Base-by-base conservation (phyloP, 2,329 filamentous ascomycete species). In the Colletotrichum sp. region DNA sequence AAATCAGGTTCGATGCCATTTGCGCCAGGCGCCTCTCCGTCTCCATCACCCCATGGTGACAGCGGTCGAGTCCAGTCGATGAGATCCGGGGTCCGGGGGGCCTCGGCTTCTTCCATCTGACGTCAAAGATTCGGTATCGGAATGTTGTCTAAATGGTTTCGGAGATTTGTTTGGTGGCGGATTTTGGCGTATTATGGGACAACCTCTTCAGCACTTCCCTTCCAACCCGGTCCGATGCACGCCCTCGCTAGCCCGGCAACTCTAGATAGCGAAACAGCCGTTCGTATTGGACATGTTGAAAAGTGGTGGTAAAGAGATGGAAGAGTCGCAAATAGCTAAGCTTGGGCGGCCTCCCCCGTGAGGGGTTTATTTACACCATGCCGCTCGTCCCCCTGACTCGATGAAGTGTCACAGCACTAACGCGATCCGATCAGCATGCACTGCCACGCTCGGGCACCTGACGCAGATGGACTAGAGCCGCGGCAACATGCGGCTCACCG, bases 21-120 rank as follows among this genome's bases (percentile, higher is more conserved):
- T 16, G 61, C 64, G 26, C 36, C 56, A 6, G 13, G 64, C 38
- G 55, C 55, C 3, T 62, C 43, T 34, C 26, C 56, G n/a, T 73
- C 34, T 28, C 26, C 72, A 21, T 75, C 72, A 66, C 21, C 64
- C 73, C 73, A 75, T 64, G 73, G 73, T 16, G 73, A 75, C 32
- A 75, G 26, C n/a, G 73, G 73, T 34, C 73, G 73, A 73, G 62
- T 64, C 73, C 73, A 75, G 43, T 75, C 73, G 58, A 75, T 75
- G 55, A 75, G 43, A 66, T 75, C 73, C 43, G 73, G 73, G 30
- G 73, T 75, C 16, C 64, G 55, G 43, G 73, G 73, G 12, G 8
- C 21, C 32, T 73, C 61, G 38, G 52, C 61, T 66, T 64, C 36
- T 75, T 75, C 73, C 73, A 75, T 75, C 70, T 72, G 73, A 75